These are phyloP conservation scores for Alectoria sarmentosa DNA, from an alignment of 495 filamentous ascomycete genomes.

Conservation along the genomic window DNA sequence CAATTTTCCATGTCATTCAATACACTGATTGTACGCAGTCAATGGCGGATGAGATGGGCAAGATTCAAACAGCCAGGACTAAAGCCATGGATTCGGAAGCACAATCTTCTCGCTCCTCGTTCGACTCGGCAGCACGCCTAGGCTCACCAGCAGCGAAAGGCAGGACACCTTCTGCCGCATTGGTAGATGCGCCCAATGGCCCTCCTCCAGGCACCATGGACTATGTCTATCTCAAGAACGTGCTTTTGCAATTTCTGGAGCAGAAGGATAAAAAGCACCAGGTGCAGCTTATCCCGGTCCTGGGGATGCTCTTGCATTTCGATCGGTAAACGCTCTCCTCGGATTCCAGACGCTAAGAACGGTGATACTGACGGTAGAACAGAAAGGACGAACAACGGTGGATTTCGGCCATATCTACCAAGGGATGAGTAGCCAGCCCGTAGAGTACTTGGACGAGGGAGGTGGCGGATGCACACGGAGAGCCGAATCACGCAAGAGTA, in stretches of 20 bases:
- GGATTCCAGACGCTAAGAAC: background rate
- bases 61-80: conserved; percentile 33
- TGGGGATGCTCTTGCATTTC: conserved; percentile 87
- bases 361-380: conserved; percentile 15
- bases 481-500: background rate
- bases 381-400: conserved; percentile 85
- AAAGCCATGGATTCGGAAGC: conserved; percentile 36
- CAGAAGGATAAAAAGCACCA: conserved; percentile 88
- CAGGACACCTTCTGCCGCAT: conserved; percentile 36
- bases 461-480: background rate
- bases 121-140: conserved; percentile 52
- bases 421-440: conserved; percentile 28
- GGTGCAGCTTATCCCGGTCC: conserved; percentile 81
- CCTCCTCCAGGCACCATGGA: conserved; percentile 45
- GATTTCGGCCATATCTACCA: conserved; percentile 68
- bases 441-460: background rate
- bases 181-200: conserved; percentile 37
- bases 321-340: conserved; percentile 58
- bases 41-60: conserved; percentile 42
- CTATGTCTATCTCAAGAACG: conserved; percentile 89
- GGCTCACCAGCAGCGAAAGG: conserved; percentile 36
- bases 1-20: background rate
- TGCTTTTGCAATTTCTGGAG: conserved; percentile 90
- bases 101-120: conserved; percentile 55
- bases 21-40: conserved; percentile 28